Base-by-base conservation (phyloP, 345 rosid genomes). In the Stellera chamaejasme region DNA sequence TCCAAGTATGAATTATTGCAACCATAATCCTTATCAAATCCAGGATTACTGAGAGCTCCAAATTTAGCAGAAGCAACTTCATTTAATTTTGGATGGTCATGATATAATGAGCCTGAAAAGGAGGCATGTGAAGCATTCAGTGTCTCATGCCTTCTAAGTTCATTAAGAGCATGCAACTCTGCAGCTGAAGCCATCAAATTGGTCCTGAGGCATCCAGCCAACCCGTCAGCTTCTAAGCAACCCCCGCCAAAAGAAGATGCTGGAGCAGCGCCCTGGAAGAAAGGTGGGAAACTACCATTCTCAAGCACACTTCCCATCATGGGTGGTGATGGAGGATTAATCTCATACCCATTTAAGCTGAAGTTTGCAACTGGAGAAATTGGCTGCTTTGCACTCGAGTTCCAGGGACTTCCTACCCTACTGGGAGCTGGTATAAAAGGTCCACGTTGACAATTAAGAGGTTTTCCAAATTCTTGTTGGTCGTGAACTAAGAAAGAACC, bases 1-100 rank as follows among this genome's bases (percentile, higher is more conserved):
- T 84, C 83, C 74, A 73, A 51, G 28, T 79, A 84, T 19, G 85
- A 69, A 74, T 79, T 76, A 74, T 79, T 76, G 27, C 76, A 66
- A 43, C 60, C 48, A 51, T 69, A 71, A 27, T 73, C 77, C 60
- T 73, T 68, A 14, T 75, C 80, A 65, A 81, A 43, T 32, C 63
- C 25, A n/a, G 77, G 72, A 10, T 84, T 78, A 60, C 45, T 69
- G 11, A 77, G 72, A 58, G 74, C 66, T 10, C 73, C 80, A 45
- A 79, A 66, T 66, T 82, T 83, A n/a, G 85, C 71, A 9, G 77
- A 75, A 44, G 77, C 66, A 60, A 74, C 74, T 52, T 79, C 83
- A 51, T 75, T 75, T 39, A 80, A 73, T 60, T 78, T 75, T 53
- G 67, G 43, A 65, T 77, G 69, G 69, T 75, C 85, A 62, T 77